Base-by-base conservation (phyloP, 352 stramenopile species). In the Phytophthora chlamydospora region DNA sequence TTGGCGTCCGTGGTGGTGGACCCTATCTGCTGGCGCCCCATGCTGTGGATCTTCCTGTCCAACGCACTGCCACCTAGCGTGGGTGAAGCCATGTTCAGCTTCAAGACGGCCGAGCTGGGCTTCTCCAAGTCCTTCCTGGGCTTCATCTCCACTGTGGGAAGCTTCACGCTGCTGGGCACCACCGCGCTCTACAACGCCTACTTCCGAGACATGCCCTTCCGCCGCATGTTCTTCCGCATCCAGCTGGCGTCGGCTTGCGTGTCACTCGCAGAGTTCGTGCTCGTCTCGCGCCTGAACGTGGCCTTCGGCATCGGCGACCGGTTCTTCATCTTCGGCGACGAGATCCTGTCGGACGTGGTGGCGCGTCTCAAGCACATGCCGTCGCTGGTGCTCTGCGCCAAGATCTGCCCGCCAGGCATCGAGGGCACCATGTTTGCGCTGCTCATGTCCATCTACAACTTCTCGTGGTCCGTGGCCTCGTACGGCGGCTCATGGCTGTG, bases 361-460 rank as follows among this genome's bases (percentile, higher is more conserved):
- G 80, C 78, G 46, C 76, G 82, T 0, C 80, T 94, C 67, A 91
- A 92, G 65, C 79, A 89, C 60, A 95, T 99, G 74, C 96, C 97
- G 8, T 98, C 89, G 45, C 83, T 99, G 24, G 94, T 98, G 42
- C 74, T 99, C n/a, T 97, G 96, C 44, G 93, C 95, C 56, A 93
- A 94, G 63, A 85, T 99, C 54, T 99, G 97, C 57, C 97, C 97
- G 27, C 89, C 85, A 27, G 97, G 97, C 44, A 91, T 99, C 41
- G 97, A 99, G 76, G 96, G 96, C 53, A 98, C 97, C 4, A 87
- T 99, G 60, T 99, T 99, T 76, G 97, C 96, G 27, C 55, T 92
- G 68, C 83, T 90, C 66, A 92, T 92, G 83, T 92, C 80, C 27
- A 90, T 92, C 61, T 92, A 89, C 75, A 92, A 92, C 51, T 92